A percentile compares a stretch with the other conserved stretches of the same genome.
Conservation (phyloP, 1,139 yeast genomes). For the Hemisphaericaspora subhashii region DNA sequence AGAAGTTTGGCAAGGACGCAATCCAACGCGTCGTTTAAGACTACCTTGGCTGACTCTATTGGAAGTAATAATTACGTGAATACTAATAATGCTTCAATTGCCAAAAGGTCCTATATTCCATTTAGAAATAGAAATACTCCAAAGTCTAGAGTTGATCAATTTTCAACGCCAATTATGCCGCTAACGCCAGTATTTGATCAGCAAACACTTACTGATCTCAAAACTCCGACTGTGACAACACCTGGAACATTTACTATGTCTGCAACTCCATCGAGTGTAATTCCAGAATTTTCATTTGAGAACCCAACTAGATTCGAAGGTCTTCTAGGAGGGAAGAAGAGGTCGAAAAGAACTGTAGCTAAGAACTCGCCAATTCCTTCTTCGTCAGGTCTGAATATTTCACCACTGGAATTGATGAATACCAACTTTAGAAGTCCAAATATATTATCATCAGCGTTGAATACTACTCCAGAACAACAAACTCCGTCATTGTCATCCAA, state of each 20-base stretch:
- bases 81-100: constrained; percentile 18
- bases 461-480: constrained; percentile 9
- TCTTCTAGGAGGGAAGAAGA: constrained; percentile 31
- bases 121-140: constrained; percentile 33
- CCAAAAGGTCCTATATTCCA: constrained; percentile 45
- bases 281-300: constrained; percentile 8
- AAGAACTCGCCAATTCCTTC: constrained; percentile 6
- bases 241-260: constrained; percentile 5
- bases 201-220: constrained; percentile 9
- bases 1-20: constrained; percentile 74
- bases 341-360: constrained; percentile 18
- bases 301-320: constrained; percentile 26
- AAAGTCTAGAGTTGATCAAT: constrained; percentile 20
- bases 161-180: constrained; percentile 25
- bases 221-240: constrained; percentile 8
- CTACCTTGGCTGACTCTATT: constrained; percentile 66
- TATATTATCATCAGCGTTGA: constrained; percentile 6
- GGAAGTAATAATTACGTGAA: constrained; percentile 26
- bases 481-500: constrained; percentile 1
- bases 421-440: constrained; percentile 6
- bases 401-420: constrained; percentile 10
- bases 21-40: constrained; percentile 74
- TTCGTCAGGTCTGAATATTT: neutral
- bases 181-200: constrained; percentile 24
- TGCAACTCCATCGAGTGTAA: constrained; percentile 9